Conservation (phyloP, 2,329 filamentous ascomycete genomes). For the Colletotrichum gigasporum region DNA sequence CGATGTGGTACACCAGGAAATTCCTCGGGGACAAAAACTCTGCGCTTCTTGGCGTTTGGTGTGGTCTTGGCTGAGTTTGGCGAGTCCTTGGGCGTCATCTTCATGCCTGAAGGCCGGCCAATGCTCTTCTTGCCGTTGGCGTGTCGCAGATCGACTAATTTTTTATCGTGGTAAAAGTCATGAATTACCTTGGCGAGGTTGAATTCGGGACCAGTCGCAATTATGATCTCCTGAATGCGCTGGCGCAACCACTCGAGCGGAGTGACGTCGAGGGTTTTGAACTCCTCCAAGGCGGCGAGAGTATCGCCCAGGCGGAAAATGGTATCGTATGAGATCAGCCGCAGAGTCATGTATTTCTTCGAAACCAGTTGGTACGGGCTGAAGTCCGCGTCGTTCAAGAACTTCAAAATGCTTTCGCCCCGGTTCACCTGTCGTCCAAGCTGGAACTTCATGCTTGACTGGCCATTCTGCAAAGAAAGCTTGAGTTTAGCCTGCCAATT, state of each 20-base stretch:
- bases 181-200: constrained; percentile 61
- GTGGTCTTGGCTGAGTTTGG: constrained; percentile 36
- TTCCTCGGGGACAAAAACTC: constrained; percentile 33
- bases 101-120: constrained; percentile 62
- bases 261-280: constrained; percentile 57
- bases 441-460: constrained; percentile 56
- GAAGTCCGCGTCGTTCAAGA: constrained; percentile 59
- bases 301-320: constrained; percentile 65
- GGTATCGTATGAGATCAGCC: constrained; percentile 63
- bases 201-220: constrained; percentile 54
- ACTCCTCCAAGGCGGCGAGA: constrained; percentile 62
- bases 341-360: constrained; percentile 59
- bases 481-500: constrained; percentile 60
- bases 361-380: constrained; percentile 66
- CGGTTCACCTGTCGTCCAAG: constrained; percentile 66
- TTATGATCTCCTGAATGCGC: constrained; percentile 60
- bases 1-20: constrained; percentile 1
- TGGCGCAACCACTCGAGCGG: constrained; percentile 67
- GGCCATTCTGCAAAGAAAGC: constrained; percentile 46
- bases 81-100: constrained; percentile 40
- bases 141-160: constrained; percentile 56
- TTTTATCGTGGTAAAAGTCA: constrained; percentile 65
- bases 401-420: constrained; percentile 61
- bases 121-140: constrained; percentile 67
- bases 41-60: constrained; percentile 42